Evolutionary conservation across 129 eudicot species (phyloP), one percentile per base, ranked within the genome.

Genomic region (Chrysanthemum lavandulifolium): DNA sequence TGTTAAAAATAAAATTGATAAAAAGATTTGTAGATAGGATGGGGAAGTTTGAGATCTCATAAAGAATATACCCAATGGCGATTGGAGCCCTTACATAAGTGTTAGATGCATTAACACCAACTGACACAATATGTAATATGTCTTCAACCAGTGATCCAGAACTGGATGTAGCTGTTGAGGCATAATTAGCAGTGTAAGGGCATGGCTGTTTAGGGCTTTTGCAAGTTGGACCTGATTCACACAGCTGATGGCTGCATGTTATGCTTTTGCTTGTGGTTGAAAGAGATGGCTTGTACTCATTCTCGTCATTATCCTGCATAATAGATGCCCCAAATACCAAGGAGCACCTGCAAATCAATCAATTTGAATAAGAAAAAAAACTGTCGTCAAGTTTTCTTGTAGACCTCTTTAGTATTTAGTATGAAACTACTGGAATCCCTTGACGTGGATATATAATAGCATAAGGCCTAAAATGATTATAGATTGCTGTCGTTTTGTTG

Each of bases 311-410:
- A 84, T 88, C 99, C 99, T 95, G 99, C 99, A 95, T 85, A 90
- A 95, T 95, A 88, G 95, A 86, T 88, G 97, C 97, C 95, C 97
- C 97, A 85, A 81, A 90, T 82, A 95, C 88, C 82, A 91, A 82
- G 96, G 99, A 87, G 99, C 97, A 95, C 97, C 97, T 95, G 97
- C 89, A 87, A 91, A 90, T 95, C 99, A 95, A 95, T 95, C 89
- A 95, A 80, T 82, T 83, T 91, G 85, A 88, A 95, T 95, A 91
- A 95, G 99, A 60, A 88, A 87, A 84, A 86, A 87, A 87, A 79
- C 88, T 84, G 89, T 86, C 65, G 72, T 80, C 79, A 75, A 40
- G 56, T 52, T 75, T 69, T 10, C 50, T 43, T 71, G 76, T 58
- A 67, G 49, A 83, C 78, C 77, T 64, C 80, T 43, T 57, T 13